Evolutionary conservation across 345 rosid species (phyloP), one percentile per base, ranked within the genome.

Genomic region (Clarkia xantiana): DNA sequence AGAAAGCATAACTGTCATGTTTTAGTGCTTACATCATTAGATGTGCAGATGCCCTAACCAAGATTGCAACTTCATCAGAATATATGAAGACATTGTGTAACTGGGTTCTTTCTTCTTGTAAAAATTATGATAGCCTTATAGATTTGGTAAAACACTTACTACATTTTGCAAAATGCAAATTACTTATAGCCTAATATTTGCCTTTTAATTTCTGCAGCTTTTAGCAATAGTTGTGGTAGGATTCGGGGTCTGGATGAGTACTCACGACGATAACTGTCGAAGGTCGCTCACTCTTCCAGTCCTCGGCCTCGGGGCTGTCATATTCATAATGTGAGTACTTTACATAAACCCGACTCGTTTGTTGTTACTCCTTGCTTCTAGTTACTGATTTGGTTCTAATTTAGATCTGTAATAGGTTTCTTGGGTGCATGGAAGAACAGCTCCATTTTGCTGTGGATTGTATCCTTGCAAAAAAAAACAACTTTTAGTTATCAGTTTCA

Each of bases 241-340:
- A 41, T 85, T 78, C 59, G 97, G 95, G 51, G 88, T 85, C 51
- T 90, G 95, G 97, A 80, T 90, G 94, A 82, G 94, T 76, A 74
- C 88, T 56, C 94, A 82, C 58, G 73, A 81, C 43, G 97, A 90
- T 65, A 73, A 73, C 52, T 90, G 97, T 58, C 57, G 87, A 61
- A 82, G 75, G 60, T 76, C 95, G 55, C 86, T 90, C 10, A 77
- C 95, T 38, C 80, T 80, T 52, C 95, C 97, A 20, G 85, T 85
- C 44, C 56, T 90, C 52, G 87, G 83, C 48, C 86, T 90, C 41
- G 97, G 88, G 44, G 91, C 70, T 59, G 57, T 79, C 64, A 80
- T 90, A 60, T 79, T 90, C 49, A 2, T 80, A 40, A 67, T 90
- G 97, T 85, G 52, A 71, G 79, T 48, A 60, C 52, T 56, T 15